These are phyloP conservation scores for Phytophthora parvispora DNA, from an alignment of 352 stramenopile genomes.

Conservation along the genomic window DNA sequence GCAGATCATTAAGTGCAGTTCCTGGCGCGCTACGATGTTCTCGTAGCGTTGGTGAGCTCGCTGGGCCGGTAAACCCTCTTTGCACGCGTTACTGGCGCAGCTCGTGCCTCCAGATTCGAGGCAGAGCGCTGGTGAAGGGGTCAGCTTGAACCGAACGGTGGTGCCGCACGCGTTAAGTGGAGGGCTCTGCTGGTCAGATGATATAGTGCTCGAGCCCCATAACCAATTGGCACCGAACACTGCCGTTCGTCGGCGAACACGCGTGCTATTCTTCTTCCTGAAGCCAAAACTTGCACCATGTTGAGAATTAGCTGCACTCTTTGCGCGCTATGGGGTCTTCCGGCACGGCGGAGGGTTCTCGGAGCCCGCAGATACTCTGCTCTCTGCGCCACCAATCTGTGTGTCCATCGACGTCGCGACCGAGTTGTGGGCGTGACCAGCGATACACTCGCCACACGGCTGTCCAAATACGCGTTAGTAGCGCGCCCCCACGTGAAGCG, in stretches of 20 bases:
- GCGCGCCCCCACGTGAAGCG: neutral
- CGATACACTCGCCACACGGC: neutral
- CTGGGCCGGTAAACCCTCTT: neutral
- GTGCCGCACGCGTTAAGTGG: neutral
- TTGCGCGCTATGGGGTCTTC: neutral
- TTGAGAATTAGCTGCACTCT: neutral
- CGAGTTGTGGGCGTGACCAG: neutral
- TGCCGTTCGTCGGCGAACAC: neutral
- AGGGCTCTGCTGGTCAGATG: neutral
- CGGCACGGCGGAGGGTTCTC: neutral
- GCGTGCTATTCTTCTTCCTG: neutral
- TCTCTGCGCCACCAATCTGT: neutral
- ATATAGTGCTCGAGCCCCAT: neutral
- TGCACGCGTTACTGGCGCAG: neutral
- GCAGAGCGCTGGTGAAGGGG: neutral
- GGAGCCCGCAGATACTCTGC: neutral
- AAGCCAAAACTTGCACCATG: neutral
- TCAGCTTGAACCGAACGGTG: neutral
- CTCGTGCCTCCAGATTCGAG: neutral
- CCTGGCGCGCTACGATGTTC: too few species aligned
- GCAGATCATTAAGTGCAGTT: neutral
- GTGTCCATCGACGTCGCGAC: too few species aligned
- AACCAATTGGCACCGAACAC: neutral
- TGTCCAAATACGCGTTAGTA: neutral
- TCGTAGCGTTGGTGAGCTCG: too few species aligned